phyloP scores from a whole-genome alignment of 2,329 filamentous ascomycete species.

The Neofusicoccum cordaticola region DNA sequence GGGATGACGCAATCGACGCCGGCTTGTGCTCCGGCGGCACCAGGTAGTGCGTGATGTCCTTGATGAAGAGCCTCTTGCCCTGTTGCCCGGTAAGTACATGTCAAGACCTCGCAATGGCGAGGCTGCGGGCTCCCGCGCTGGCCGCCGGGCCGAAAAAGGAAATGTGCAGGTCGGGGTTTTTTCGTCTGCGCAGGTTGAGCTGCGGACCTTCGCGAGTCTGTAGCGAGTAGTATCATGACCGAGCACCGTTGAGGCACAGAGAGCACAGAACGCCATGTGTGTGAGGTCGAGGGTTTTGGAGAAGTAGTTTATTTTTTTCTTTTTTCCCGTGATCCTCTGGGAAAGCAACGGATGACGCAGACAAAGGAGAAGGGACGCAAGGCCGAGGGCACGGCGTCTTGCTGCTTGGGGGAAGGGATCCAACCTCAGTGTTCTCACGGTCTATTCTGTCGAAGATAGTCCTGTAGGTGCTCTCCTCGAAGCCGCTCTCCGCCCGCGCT shows the following conservation, averaged over 20 bases:
- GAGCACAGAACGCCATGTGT: too few relatives aligned
- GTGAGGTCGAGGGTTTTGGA: too few relatives aligned
- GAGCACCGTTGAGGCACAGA: conserved; percentile 5
- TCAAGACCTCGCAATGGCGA: neutral
- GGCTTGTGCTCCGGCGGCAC: conserved; percentile 69
- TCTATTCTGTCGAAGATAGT: conserved; percentile 76
- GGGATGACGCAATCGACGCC: conserved; percentile 73
- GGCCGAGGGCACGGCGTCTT: conserved; percentile 14
- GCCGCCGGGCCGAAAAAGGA: neutral
- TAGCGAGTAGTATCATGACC: neutral
- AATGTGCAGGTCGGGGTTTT: neutral
- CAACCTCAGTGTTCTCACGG: conserved; percentile 69
- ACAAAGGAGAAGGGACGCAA: conserved; percentile 16
- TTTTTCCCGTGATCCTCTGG: neutral
- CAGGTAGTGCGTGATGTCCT: conserved; percentile 94
- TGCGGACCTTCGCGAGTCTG: neutral
- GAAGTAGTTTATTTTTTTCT: neutral
- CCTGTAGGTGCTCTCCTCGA: conserved; percentile 67
- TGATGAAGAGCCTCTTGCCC: conserved; percentile 94
- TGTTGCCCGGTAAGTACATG: conserved; percentile 44
- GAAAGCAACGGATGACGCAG: neutral
- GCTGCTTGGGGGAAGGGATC: conserved; percentile 36
- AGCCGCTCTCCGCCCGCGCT: conserved; percentile 58
- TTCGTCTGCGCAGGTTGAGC: conserved; percentile 1
- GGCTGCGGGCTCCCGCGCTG: neutral